Percentiles rank a stretch among this genome's conserved stretches.
Evolutionary conservation across 2,329 filamentous ascomycete genomes (phyloP).

Genomic region (Fusarium humuli): DNA sequence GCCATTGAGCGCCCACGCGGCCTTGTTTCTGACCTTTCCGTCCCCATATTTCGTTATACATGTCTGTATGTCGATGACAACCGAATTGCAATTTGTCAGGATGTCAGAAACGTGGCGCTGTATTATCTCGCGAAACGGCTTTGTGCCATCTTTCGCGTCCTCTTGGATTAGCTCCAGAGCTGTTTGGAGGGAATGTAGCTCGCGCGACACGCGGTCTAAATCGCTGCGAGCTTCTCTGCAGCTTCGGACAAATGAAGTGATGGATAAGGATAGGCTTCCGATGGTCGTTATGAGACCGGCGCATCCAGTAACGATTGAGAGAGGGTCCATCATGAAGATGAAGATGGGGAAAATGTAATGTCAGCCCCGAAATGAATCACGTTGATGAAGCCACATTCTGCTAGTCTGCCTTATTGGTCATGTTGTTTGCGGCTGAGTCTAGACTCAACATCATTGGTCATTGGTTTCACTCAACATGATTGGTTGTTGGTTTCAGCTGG

Average conservation of each 20-base stretch:
- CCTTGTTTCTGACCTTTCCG: not conserved
- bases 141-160: conserved; percentile 8
- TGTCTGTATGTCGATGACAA: conserved; percentile 1
- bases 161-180: conserved; percentile 32
- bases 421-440: conserved; percentile 1
- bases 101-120: conserved; percentile 7
- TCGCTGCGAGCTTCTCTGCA: conserved; percentile 31
- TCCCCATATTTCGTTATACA: conserved; percentile 18
- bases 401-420: not conserved
- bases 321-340: conserved; percentile 5
- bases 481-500: not conserved
- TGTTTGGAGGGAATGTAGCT: conserved; percentile 20
- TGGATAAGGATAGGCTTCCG: not conserved
- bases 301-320: conserved; percentile 25
- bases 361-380: not conserved
- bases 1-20: conserved; percentile 1
- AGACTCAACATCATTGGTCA: not conserved
- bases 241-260: conserved; percentile 18
- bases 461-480: not conserved
- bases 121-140: conserved; percentile 3
- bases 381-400: not conserved
- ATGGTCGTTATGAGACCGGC: conserved; percentile 19
- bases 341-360: not conserved
- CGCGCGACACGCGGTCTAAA: conserved; percentile 26
- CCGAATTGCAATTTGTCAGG: not conserved